A percentile compares a stretch with the other conserved stretches of the same genome.
These are phyloP conservation scores for Vigna nakashimae DNA, from an alignment of 306 rosid species.

Conservation along the genomic window DNA sequence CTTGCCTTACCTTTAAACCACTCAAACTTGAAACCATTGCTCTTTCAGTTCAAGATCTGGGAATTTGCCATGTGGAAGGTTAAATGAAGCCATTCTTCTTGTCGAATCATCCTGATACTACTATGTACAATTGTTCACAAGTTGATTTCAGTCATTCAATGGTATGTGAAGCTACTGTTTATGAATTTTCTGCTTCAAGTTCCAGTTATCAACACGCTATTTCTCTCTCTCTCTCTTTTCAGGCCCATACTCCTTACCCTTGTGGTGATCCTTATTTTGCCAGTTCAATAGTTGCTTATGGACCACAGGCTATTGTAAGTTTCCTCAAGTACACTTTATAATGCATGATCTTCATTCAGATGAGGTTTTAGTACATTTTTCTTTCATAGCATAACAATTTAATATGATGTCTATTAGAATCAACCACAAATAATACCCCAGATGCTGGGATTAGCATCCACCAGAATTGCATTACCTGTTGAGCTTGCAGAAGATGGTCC, in stretches of 20 bases:
- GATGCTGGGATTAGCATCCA: conserved; percentile 67
- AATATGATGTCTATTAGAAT: conserved; percentile 35
- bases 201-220: conserved; percentile 31
- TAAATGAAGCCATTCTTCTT: conserved; percentile 57
- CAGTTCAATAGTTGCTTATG: conserved; percentile 58
- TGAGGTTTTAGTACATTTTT: not conserved
- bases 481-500: conserved; percentile 88
- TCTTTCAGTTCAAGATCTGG: conserved; percentile 54
- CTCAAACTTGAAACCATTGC: conserved; percentile 33
- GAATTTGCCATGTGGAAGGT: conserved; percentile 48
- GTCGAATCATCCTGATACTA: conserved; percentile 55
- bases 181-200: conserved; percentile 36
- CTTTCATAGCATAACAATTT: not conserved
- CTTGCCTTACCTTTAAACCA: not conserved
- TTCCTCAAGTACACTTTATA: conserved; percentile 20
- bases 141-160: conserved; percentile 50
- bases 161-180: conserved; percentile 58
- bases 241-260: conserved; percentile 67
- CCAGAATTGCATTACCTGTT: conserved; percentile 73
- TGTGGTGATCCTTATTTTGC: conserved; percentile 64
- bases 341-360: not conserved
- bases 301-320: conserved; percentile 73
- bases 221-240: conserved; percentile 32
- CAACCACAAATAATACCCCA: conserved; percentile 54
- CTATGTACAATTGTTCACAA: conserved; percentile 52